Percentiles rank a stretch among this genome's conserved stretches.
Conservation (phyloP, 2,329 filamentous ascomycete species). For the Sphaceloma murrayae region DNA sequence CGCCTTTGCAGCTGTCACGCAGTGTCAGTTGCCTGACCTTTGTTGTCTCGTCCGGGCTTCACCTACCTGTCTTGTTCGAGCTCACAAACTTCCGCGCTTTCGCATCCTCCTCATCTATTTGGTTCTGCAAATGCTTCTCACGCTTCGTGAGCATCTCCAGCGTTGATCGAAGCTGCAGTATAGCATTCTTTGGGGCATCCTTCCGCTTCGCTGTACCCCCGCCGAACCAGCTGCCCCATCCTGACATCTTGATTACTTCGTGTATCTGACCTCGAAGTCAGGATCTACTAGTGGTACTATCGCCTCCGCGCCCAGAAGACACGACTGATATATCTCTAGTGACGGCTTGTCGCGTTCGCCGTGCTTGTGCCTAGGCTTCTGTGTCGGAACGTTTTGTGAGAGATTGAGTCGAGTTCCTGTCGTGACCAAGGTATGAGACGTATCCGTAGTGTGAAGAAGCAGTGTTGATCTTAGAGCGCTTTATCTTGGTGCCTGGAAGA, state of each 20-base stretch:
- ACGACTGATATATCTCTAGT: no score
- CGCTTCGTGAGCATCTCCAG: slow-evolving; percentile 97
- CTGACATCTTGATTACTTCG: slow-evolving; percentile 48
- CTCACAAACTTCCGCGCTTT: slow-evolving; percentile 81
- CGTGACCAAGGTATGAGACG: no score
- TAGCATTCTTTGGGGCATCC: slow-evolving; percentile 93
- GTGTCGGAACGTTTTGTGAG: no score
- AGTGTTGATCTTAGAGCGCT: no score
- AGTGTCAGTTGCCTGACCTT: slow-evolving; percentile 14
- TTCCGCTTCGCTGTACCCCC: slow-evolving; percentile 70
- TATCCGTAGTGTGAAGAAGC: no score
- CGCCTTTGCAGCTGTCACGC: slow-evolving; percentile 67
- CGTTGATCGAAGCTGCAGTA: slow-evolving; percentile 75
- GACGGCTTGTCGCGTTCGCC: no score
- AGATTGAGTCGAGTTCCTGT: no score
- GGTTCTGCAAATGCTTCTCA: slow-evolving; percentile 78
- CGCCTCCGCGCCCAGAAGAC: no score
- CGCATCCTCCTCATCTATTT: slow-evolving; percentile 86
- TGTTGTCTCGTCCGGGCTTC: neutral
- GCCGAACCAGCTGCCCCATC: slow-evolving; percentile 74
- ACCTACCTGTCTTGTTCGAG: slow-evolving; percentile 81
- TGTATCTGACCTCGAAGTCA: no score
- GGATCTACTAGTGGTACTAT: no score
- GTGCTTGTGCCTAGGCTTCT: no score
- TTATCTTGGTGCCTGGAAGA: slow-evolving; percentile 11